Evolutionary conservation across 805 yeast species (phyloP).

Genomic region (Wickerhamiella sergipiensis): DNA sequence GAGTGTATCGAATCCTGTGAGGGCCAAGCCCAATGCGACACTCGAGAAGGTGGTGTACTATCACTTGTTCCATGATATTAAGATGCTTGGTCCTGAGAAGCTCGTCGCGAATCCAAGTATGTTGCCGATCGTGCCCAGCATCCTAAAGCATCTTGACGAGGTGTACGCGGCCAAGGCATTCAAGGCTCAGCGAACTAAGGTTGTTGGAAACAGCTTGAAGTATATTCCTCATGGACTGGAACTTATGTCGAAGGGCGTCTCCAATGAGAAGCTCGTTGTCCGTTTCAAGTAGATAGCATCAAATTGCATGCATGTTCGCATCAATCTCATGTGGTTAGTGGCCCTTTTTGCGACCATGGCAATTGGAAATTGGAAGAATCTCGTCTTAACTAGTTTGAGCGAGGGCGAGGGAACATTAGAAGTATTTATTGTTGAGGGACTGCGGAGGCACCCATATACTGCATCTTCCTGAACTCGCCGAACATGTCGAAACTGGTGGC

Average conservation of each 20-base stretch:
- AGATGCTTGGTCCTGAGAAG: constrained; percentile 12
- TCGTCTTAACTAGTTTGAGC: too few relatives aligned
- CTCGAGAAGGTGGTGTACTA: constrained; percentile 5
- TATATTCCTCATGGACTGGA: not conserved
- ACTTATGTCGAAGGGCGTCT: not conserved
- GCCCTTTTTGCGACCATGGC: too few relatives aligned
- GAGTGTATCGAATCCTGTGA: not conserved
- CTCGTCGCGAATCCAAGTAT: constrained; percentile 6
- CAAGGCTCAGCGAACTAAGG: constrained; percentile 11
- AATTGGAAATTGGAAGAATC: too few relatives aligned
- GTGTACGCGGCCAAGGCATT: constrained; percentile 8
- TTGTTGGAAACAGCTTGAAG: constrained; percentile 5
- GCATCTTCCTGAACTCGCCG: too few relatives aligned
- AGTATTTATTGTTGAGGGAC: too few relatives aligned
- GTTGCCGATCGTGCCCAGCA: constrained; percentile 4
- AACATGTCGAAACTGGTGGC: too few relatives aligned
- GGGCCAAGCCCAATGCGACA: not conserved
- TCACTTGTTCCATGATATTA: constrained; percentile 11
- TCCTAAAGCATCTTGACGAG: constrained; percentile 7
- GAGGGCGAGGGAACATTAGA: too few relatives aligned
- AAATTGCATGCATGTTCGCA: too few relatives aligned
- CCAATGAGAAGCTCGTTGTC: not conserved
- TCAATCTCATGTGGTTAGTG: too few relatives aligned
- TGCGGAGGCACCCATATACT: too few relatives aligned
- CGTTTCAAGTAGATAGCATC: not conserved